Evolutionary conservation across 2,329 filamentous ascomycete species (phyloP).

Genomic region (Neofusicoccum umdonicola): DNA sequence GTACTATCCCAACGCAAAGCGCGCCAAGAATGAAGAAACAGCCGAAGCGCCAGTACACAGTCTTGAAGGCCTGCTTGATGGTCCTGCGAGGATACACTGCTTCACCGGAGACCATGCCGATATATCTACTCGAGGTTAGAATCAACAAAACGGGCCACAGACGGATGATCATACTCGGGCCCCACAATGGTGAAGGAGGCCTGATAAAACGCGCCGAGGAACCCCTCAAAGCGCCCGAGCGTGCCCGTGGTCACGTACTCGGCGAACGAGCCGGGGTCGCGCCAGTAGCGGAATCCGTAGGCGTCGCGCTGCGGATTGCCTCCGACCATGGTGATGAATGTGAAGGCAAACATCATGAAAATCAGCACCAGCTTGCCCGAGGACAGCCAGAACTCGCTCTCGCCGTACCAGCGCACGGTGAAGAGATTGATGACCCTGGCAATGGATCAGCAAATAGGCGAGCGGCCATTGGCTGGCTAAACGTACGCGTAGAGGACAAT

Average conservation of each 20-base stretch:
- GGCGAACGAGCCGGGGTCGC: slow-evolving; percentile 27
- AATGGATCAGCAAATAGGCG: neutral
- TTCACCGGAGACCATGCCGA: slow-evolving; percentile 36
- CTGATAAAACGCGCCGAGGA: slow-evolving; percentile 48
- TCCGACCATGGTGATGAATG: slow-evolving; percentile 36
- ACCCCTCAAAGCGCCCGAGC: slow-evolving; percentile 23
- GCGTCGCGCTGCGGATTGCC: slow-evolving; percentile 36
- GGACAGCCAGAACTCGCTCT: slow-evolving; percentile 71
- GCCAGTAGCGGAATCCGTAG: slow-evolving; percentile 37
- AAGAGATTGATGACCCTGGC: slow-evolving; percentile 15
- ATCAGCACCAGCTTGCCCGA: slow-evolving; percentile 47
- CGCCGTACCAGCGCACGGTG: slow-evolving; percentile 17
- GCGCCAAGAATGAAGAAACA: slow-evolving; percentile 49
- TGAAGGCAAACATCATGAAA: slow-evolving; percentile 32
- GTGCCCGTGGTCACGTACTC: slow-evolving; percentile 20
- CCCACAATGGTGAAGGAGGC: slow-evolving; percentile 23
- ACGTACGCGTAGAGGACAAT: slow-evolving; percentile 44
- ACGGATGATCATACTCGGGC: slow-evolving; percentile 19
- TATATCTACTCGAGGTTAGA: slow-evolving; percentile 6
- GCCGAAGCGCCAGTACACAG: slow-evolving; percentile 46
- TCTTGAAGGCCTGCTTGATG: slow-evolving; percentile 50
- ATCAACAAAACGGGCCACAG: neutral
- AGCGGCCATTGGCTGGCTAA: neutral
- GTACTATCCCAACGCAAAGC: slow-evolving; percentile 44
- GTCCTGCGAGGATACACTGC: slow-evolving; percentile 26